Evolutionary conservation across 352 stramenopile species (phyloP).

Genomic region (Blastocystis sp.): DNA sequence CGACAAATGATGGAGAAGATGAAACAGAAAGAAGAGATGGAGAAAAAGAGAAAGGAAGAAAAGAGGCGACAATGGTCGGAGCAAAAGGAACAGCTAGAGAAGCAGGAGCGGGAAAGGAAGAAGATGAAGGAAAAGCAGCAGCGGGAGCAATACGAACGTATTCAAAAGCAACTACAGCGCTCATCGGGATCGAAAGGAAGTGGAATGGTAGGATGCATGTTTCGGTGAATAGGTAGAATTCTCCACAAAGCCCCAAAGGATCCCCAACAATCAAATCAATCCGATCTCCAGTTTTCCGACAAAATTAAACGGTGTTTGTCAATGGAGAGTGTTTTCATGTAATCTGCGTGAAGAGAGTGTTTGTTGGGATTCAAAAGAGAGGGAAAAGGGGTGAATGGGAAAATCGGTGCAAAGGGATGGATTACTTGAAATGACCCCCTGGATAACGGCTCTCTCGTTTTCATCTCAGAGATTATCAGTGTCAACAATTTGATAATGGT

Average conservation of each 20-base stretch:
- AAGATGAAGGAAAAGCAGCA: not conserved
- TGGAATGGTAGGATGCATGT: not conserved
- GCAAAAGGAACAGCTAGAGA: constrained; percentile 15
- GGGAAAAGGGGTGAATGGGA: not conserved
- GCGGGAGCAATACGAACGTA: not conserved
- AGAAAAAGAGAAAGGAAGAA: not conserved
- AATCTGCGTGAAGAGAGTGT: not conserved
- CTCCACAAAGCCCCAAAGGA: no score
- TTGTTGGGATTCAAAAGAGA: not conserved
- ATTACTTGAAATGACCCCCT: not conserved
- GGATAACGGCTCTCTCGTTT: not conserved
- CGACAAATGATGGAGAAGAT: not conserved
- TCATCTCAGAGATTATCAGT: constrained; percentile 11
- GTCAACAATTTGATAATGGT: constrained; percentile 57
- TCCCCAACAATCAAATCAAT: no score
- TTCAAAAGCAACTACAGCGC: not conserved
- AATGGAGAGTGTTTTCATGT: no score
- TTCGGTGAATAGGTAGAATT: not conserved
- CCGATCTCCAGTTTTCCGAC: not conserved
- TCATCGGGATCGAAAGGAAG: not conserved
- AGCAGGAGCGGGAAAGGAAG: not conserved
- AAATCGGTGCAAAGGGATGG: not conserved
- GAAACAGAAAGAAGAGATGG: constrained; percentile 2
- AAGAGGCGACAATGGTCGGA: constrained; percentile 35
- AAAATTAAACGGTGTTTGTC: not conserved